Percentiles rank a stretch among this genome's conserved stretches.
These are phyloP conservation scores for Aethionema arabicum DNA, from an alignment of 345 rosid species.

Conservation along the genomic window DNA sequence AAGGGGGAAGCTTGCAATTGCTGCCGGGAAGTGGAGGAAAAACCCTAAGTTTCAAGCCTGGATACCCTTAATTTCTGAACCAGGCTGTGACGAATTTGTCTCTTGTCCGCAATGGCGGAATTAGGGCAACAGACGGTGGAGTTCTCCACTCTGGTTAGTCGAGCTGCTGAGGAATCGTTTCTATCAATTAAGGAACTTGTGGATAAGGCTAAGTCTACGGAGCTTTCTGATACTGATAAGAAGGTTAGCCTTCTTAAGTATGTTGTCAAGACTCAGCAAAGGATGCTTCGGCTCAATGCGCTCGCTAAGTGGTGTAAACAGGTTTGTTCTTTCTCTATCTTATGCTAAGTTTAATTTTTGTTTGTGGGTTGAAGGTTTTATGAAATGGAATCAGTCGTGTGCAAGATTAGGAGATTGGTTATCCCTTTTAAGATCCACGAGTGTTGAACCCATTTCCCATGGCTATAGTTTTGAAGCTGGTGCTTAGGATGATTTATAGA, in stretches of 20 bases:
- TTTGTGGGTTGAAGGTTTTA: conserved; percentile 18
- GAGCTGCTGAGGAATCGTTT: conserved; percentile 88
- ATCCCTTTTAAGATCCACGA: conserved; percentile 6
- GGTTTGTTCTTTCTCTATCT: conserved; percentile 42
- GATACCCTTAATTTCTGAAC: conserved; percentile 23
- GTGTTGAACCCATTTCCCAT: background rate
- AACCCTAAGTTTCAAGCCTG: conserved; percentile 35
- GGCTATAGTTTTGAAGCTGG: background rate
- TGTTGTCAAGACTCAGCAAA: conserved; percentile 80
- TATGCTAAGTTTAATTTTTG: background rate
- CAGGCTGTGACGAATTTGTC: conserved; percentile 16
- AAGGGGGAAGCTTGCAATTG: conserved; percentile 11
- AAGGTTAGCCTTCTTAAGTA: conserved; percentile 82
- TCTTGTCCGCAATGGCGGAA: conserved; percentile 54
- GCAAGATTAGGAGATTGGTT: conserved; percentile 9
- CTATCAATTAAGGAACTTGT: conserved; percentile 73
- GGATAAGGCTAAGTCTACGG: conserved; percentile 65
- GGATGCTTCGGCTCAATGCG: conserved; percentile 89
- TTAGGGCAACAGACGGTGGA: conserved; percentile 88
- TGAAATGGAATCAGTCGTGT: conserved; percentile 11
- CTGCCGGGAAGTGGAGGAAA: conserved; percentile 17
- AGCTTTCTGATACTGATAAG: conserved; percentile 79
- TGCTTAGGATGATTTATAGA: background rate
- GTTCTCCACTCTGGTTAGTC: conserved; percentile 69
- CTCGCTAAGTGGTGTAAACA: conserved; percentile 99